Conservation (phyloP, 257 asterid genomes). For the Agastache rugosa region DNA sequence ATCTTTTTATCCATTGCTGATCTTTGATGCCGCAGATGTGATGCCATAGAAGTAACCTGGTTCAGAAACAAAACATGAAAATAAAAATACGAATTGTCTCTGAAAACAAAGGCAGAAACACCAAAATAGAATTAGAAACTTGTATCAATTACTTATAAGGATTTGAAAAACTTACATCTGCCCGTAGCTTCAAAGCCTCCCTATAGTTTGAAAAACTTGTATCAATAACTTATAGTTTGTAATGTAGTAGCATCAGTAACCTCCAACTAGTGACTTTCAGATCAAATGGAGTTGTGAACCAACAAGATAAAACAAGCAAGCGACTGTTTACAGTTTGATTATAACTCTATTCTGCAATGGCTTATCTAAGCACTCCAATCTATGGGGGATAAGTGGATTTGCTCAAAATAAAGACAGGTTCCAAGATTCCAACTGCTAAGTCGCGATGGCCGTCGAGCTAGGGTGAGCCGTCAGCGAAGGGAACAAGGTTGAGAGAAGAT, state of each 20-base stretch:
- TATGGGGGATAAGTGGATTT: slow-evolving; percentile 4
- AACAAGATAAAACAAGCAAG: not conserved
- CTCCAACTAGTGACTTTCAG: slow-evolving; percentile 11
- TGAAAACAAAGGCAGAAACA: slow-evolving; percentile 13
- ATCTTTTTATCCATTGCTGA: slow-evolving; percentile 63
- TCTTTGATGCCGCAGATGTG: slow-evolving; percentile 78
- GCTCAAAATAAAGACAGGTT: too few relatives aligned
- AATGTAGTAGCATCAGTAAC: not conserved
- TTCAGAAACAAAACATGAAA: slow-evolving; percentile 20
- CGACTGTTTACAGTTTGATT: not conserved
- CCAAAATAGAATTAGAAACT: slow-evolving; percentile 12
- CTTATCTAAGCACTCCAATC: too few relatives aligned
- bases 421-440: too few relatives aligned
- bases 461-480: too few relatives aligned
- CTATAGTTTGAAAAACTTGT: too few relatives aligned
- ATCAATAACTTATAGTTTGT: too few relatives aligned
- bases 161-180: slow-evolving; percentile 64
- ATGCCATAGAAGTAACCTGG: slow-evolving; percentile 94
- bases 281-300: slow-evolving; percentile 14
- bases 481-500: too few relatives aligned
- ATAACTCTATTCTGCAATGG: slow-evolving; percentile 45
- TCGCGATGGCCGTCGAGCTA: too few relatives aligned
- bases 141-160: slow-evolving; percentile 15
- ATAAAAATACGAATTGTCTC: not conserved
- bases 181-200: slow-evolving; percentile 86